Base-by-base conservation (phyloP, 495 filamentous ascomycete species). In the Friedmanniomyces endolithicus region DNA sequence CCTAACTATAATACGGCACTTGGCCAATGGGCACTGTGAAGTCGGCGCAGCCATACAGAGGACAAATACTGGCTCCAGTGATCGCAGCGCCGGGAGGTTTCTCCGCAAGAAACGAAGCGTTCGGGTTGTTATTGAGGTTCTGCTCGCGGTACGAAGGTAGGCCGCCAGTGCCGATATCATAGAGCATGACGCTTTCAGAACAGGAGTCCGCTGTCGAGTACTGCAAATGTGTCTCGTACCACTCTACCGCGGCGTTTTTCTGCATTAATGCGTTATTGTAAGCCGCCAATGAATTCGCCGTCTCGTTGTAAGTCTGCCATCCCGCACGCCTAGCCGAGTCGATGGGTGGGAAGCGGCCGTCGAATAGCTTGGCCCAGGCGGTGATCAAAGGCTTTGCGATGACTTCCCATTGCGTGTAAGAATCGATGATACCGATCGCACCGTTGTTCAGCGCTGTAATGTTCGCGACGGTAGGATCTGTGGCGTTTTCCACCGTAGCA, bases 11-110 rank as follows among this genome's bases (percentile, higher is more conserved):
- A 48, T 74, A 74, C n/a, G 66, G 58, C 11, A 72, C 68, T 53
- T 72, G 71, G 11, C 71, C 71, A 31, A 73, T 65, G 1, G 70
- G 71, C 14, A 74, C 64, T 3, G 69, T 72, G 61, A 67, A 66
- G 50, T 72, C 70, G 1, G 67, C 63, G 25, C 63, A 63, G 17
- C 65, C 68, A 58, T 64, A 71, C n/a, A 68, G 64, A 22, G 68
- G 67, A 44, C 68, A 70, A 14, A 71, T 60, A 34, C 57, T 64
- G 8, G 67, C 67, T 14, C 62, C 64, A 25, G 45, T 67, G 20
- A 71, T 63, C 3, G 57, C 61, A 1, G 67, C 66, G 2, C 52
- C 50, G 14, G 56, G 33, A 4, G 66, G 65, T 24, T 58, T 63
- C n/a, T 65, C 56, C 1, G 68, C 69, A 22, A 71, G 61, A 48